Conservation (phyloP, 495 filamentous ascomycete species). For the Xylaria acuta region DNA sequence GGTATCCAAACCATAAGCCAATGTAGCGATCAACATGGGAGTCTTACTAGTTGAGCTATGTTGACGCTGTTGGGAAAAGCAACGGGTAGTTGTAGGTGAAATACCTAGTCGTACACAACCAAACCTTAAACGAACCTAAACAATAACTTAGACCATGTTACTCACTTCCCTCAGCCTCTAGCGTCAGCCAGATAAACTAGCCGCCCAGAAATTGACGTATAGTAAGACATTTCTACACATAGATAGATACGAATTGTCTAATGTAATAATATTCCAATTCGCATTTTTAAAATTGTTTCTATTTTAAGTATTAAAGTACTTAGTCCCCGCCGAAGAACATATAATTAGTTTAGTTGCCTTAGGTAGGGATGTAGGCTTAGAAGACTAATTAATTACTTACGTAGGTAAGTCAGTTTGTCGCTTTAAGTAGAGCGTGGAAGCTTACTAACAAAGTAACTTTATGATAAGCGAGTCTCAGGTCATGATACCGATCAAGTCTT, state of each 20-base stretch:
- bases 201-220: background rate
- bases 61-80: background rate
- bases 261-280: background rate
- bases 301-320: background rate
- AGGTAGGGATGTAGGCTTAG: too few relatives aligned
- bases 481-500: background rate
- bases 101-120: background rate
- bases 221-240: background rate
- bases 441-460: background rate
- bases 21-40: background rate
- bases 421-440: background rate
- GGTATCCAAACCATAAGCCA: background rate
- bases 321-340: background rate
- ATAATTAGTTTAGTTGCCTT: background rate
- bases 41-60: background rate
- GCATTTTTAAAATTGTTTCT: background rate
- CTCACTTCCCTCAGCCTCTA: background rate
- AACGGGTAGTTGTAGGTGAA: background rate
- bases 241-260: background rate
- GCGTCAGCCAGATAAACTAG: background rate
- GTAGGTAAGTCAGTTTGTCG: too few relatives aligned
- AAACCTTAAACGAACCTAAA: background rate
- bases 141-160: background rate
- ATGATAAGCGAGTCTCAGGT: background rate
- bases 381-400: background rate